Percentiles rank a stretch among this genome's conserved stretches.
phyloP scores from a whole-genome alignment of 345 rosid species.

The Theobroma cacao region DNA sequence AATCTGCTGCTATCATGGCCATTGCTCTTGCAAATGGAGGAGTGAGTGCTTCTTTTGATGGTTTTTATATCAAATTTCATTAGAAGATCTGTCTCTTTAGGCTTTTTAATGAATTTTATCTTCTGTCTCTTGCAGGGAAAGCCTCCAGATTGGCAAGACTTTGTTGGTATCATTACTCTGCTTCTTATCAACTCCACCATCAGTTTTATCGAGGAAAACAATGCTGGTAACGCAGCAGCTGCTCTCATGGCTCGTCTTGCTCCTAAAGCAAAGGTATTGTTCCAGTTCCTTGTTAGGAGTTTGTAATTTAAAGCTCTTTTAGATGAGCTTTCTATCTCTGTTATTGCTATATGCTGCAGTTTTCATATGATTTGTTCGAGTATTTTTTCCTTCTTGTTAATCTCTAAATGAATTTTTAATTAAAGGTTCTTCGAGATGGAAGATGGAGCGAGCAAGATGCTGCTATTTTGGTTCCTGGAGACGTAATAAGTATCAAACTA shows the following conservation, averaged over 20 bases:
- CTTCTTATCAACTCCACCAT: slow-evolving; percentile 94
- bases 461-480: slow-evolving; percentile 88
- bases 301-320: background rate
- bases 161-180: slow-evolving; percentile 87
- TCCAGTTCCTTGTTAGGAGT: slow-evolving; percentile 2
- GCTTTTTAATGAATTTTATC: background rate
- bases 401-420: slow-evolving; percentile 12
- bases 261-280: slow-evolving; percentile 84
- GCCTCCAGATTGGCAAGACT: slow-evolving; percentile 99
- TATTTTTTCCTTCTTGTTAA: background rate
- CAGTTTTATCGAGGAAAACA: slow-evolving; percentile 95
- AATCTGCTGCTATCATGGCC: slow-evolving; percentile 99
- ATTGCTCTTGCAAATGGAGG: slow-evolving; percentile 99
- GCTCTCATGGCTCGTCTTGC: slow-evolving; percentile 99
- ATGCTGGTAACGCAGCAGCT: slow-evolving; percentile 97
- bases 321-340: background rate
- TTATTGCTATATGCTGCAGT: background rate
- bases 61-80: background rate
- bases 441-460: slow-evolving; percentile 96
- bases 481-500: slow-evolving; percentile 81
- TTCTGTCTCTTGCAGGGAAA: slow-evolving; percentile 52
- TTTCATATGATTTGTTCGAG: background rate
- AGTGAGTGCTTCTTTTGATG: slow-evolving; percentile 42
- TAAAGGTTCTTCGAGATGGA: slow-evolving; percentile 93
- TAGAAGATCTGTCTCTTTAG: background rate